Evolutionary conservation across 1,284 basidiomycete genomes (phyloP).

Genomic region (Bjerkandera adusta): DNA sequence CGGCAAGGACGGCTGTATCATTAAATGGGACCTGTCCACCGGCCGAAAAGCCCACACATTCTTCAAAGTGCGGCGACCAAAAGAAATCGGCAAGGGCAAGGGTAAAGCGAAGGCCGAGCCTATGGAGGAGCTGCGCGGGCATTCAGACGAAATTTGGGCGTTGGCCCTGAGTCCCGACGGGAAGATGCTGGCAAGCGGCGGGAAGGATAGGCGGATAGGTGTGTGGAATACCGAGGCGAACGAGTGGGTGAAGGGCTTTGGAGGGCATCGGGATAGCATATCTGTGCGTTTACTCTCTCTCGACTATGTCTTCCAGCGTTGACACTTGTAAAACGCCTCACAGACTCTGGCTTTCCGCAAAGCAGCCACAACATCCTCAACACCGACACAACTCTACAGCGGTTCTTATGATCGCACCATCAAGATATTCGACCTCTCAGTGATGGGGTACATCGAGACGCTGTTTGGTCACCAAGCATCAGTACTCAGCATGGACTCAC

Average conservation of each 20-base stretch:
- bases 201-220: conserved; percentile 78
- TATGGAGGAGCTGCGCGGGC: conserved; percentile 55
- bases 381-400: conserved; percentile 70
- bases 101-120: conserved; percentile 38
- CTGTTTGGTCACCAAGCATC: conserved; percentile 97
- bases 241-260: conserved; percentile 77
- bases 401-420: conserved; percentile 90
- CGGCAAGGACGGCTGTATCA: conserved; percentile 84
- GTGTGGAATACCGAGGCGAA: conserved; percentile 80
- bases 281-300: conserved; percentile 54
- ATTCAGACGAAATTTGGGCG: conserved; percentile 83
- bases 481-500: conserved; percentile 74
- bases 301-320: background rate
- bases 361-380: conserved; percentile 49
- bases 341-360: conserved; percentile 82
- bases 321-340: conserved; percentile 9
- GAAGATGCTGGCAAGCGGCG: conserved; percentile 82
- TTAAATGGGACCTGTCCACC: conserved; percentile 73
- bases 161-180: conserved; percentile 88
- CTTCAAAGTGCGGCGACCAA: conserved; percentile 52
- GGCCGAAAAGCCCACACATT: conserved; percentile 59
- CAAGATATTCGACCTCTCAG: conserved; percentile 84
- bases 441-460: conserved; percentile 93
- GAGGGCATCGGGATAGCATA: conserved; percentile 84
- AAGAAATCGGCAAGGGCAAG: conserved; percentile 60